Percentiles rank a stretch among this genome's conserved stretches.
These are phyloP conservation scores for Elaeagnus macrophylla DNA, from an alignment of 306 rosid genomes.

Conservation along the genomic window DNA sequence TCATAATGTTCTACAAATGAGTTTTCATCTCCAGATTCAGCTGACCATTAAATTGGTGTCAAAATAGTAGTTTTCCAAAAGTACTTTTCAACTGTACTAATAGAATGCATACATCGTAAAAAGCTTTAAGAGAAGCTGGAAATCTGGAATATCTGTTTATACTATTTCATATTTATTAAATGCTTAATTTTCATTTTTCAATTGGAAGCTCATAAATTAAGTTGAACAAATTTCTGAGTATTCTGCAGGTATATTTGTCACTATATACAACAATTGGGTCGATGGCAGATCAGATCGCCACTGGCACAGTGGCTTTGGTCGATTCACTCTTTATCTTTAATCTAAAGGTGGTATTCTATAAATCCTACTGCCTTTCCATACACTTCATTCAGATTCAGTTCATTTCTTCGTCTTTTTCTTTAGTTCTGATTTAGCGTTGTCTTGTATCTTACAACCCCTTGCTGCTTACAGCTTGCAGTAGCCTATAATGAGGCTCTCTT, in stretches of 20 bases:
- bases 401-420: slow-evolving; percentile 1
- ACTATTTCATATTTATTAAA: no score
- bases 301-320: slow-evolving; percentile 43
- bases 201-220: background rate
- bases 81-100: no score
- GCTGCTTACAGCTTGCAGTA: slow-evolving; percentile 66
- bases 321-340: slow-evolving; percentile 70
- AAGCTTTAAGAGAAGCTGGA: no score
- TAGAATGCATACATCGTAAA: no score
- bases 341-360: slow-evolving; percentile 47
- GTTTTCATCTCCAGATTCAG: background rate
- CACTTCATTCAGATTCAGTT: background rate
- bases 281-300: slow-evolving; percentile 65
- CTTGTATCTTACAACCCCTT: slow-evolving; percentile 3
- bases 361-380: background rate
- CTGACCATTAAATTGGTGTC: no score
- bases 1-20: no score
- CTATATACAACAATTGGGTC: slow-evolving; percentile 66
- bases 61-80: no score
- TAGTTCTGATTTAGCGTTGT: background rate
- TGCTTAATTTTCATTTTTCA: no score
- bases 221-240: background rate
- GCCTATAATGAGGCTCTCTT: slow-evolving; percentile 71
- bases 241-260: slow-evolving; percentile 74
- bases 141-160: no score